Evolutionary conservation across 2,329 filamentous ascomycete species (phyloP), one percentile per base, ranked within the genome.

Genomic region (Fusarium albidum): DNA sequence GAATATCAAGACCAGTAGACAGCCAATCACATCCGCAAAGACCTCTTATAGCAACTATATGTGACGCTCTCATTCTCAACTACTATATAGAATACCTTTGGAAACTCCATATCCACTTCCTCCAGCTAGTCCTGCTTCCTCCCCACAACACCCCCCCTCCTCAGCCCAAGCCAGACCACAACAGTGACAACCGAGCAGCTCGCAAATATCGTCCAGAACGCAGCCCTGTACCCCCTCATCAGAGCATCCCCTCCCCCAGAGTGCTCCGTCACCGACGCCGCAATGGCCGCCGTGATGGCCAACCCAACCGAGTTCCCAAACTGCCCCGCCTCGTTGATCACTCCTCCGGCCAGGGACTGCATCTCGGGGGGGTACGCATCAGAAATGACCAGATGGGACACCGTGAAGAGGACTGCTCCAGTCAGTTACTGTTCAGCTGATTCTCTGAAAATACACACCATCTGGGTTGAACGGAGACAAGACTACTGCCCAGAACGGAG

Each of bases 251-350:
- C 63, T 0, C 54, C 58, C 1, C 54, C 53, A 2, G 71, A 73
- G 14, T 76, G 70, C 18, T 76, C 71, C 2, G 77, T 80, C 1
- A 81, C 75, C 4, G 73, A 73, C 0, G 74, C 69, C 2, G 77
- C 73, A 27, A 85, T 78, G 0, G 80, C 76, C 9, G 79, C 78
- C 9, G 79, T 77, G 3, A 81, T 67, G 8, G 81, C 80, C 4
- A 85, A 64, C 0, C 81, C 82, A 1, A 85, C 71, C 0, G 78
- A 76, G 14, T 76, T 82, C 0, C 84, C 85, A 49, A 87, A 81
- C 49, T 86, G 82, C 1, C 77, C 76, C 1, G 83, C 75, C 3
- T 81, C 83, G 45, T 83, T 85, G 69, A 87, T 87, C 0, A 87
- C 81, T 0, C 79, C 83, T 0, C 84, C 84, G 0, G 82, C 84